Conservation (phyloP, 1,139 yeast species). For the Blastobotrys persicus region DNA sequence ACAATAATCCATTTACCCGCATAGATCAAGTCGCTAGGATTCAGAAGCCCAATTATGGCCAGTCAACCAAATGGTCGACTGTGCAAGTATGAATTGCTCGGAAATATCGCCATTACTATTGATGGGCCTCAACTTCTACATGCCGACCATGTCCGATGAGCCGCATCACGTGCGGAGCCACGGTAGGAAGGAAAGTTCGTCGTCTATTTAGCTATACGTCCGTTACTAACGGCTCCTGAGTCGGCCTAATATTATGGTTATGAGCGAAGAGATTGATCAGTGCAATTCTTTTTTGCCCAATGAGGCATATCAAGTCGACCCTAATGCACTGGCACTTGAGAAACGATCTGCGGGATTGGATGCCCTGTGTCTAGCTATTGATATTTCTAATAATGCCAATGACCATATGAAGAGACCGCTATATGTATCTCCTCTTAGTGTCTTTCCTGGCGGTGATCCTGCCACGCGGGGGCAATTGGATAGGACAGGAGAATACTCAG, state of each 20-base stretch:
- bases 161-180: not conserved
- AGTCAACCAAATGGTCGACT: too few relatives aligned
- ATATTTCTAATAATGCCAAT: not conserved
- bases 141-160: slow-evolving; percentile 7
- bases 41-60: too few relatives aligned
- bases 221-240: not conserved
- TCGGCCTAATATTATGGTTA: not conserved
- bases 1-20: too few relatives aligned
- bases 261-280: not conserved
- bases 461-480: not conserved
- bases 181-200: not conserved
- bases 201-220: not conserved
- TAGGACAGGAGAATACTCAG: not conserved
- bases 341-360: too few relatives aligned
- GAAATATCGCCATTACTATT: too few relatives aligned
- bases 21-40: too few relatives aligned
- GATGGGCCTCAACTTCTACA: too few relatives aligned
- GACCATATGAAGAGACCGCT: not conserved
- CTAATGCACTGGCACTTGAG: too few relatives aligned
- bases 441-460: not conserved
- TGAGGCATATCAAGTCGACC: too few relatives aligned
- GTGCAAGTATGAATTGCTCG: too few relatives aligned
- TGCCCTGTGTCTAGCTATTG: not conserved
- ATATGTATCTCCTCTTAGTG: not conserved
- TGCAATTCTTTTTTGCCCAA: not conserved